Percentiles rank a stretch among this genome's conserved stretches.
phyloP scores from a whole-genome alignment of 352 stramenopile genomes.

The Phytophthora palmivora region DNA sequence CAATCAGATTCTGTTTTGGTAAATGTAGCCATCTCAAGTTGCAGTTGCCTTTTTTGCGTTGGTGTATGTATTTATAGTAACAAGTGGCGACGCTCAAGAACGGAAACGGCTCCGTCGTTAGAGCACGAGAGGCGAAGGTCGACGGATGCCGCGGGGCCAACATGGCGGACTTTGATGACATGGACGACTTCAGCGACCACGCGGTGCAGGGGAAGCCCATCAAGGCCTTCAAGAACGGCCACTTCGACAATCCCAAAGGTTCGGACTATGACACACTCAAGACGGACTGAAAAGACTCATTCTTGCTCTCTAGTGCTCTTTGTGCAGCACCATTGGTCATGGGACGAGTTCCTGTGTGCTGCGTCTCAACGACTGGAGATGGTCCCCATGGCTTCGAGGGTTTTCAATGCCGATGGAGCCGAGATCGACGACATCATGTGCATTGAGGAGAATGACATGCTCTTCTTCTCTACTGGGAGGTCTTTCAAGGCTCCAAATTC shows the following conservation, averaged over 20 bases:
- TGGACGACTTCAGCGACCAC: conserved; percentile 85
- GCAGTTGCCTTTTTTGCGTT: conserved; percentile 27
- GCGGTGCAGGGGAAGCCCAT: conserved; percentile 80
- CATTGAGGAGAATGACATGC: conserved; percentile 91
- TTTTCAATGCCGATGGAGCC: conserved; percentile 88
- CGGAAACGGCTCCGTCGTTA: conserved; percentile 21
- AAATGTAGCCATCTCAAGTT: conserved; percentile 7
- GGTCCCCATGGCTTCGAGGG: conserved; percentile 78
- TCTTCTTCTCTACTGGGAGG: conserved; percentile 86
- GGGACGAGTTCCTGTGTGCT: conserved; percentile 87
- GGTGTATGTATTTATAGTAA: conserved; percentile 26
- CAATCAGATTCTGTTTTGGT: background rate
- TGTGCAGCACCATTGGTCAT: conserved; percentile 87
- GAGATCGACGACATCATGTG: conserved; percentile 92
- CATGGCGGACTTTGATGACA: conserved; percentile 81
- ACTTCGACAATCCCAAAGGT: conserved; percentile 84
- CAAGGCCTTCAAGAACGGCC: conserved; percentile 81
- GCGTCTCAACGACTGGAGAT: conserved; percentile 84
- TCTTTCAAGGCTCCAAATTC: conserved; percentile 81
- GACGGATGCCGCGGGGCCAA: conserved; percentile 34
- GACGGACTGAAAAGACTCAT: conserved; percentile 4
- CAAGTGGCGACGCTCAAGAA: conserved; percentile 4
- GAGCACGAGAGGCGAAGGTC: conserved; percentile 9
- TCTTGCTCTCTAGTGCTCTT: conserved; percentile 57
- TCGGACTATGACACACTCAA: background rate